Conservation (phyloP, 257 asterid species). For the Eustoma russellianum region DNA sequence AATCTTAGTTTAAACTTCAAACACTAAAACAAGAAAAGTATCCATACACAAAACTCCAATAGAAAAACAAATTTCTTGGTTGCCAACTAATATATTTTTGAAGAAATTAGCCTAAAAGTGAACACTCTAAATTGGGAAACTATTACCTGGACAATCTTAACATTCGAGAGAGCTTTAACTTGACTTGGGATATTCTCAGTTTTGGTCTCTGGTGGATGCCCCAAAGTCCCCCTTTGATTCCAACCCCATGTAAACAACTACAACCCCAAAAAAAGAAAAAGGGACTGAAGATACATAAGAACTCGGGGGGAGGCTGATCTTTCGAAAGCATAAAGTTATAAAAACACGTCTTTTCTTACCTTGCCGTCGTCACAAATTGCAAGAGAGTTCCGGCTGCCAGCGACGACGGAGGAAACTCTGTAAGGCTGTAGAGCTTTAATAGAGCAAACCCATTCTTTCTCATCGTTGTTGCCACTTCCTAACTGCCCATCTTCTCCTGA, state of each 20-base stretch:
- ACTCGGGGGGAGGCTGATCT: neutral
- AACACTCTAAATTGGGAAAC: neutral
- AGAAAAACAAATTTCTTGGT: neutral
- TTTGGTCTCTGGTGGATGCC: constrained; percentile 85
- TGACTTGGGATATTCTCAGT: constrained; percentile 89
- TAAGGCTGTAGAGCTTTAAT: constrained; percentile 48
- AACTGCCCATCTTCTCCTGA: constrained; percentile 98
- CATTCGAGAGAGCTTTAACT: constrained; percentile 71
- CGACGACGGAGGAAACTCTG: constrained; percentile 64
- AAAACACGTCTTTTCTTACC: constrained; percentile 24
- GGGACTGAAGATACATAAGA: neutral
- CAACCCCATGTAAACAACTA: constrained; percentile 99
- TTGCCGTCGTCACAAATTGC: constrained; percentile 92
- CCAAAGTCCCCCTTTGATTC: constrained; percentile 97
- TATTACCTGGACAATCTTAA: constrained; percentile 84
- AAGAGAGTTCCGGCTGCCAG: constrained; percentile 93
- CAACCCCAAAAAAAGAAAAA: constrained; percentile 1
- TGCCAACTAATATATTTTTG: neutral
- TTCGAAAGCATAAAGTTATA: neutral
- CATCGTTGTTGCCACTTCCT: constrained; percentile 77
- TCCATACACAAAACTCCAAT: neutral
- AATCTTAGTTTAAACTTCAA: constrained; percentile 5
- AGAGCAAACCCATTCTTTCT: constrained; percentile 74
- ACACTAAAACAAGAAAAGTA: neutral
- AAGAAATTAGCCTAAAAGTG: neutral